phyloP scores from a whole-genome alignment of 2,329 filamentous ascomycete species.

The Clonostachys byssicola region DNA sequence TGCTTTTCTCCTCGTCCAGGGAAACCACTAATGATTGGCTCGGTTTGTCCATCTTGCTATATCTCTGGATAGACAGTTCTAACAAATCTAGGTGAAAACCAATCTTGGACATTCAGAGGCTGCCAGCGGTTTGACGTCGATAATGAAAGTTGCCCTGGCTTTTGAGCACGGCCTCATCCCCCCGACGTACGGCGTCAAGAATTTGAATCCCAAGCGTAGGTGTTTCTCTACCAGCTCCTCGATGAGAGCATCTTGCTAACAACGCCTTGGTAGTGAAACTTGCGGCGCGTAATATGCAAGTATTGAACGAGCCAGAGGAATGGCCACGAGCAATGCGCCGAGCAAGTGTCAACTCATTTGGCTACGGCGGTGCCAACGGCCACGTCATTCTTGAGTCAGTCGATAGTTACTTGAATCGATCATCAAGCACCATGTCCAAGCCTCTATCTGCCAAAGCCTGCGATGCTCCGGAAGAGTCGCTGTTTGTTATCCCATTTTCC shows the following conservation, averaged over 20 bases:
- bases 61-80: too few species aligned
- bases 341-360: conserved; percentile 17
- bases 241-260: too few species aligned
- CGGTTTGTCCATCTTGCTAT: too few species aligned
- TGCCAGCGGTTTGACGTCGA: conserved; percentile 15
- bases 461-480: too few species aligned
- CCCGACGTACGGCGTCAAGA: conserved; percentile 14
- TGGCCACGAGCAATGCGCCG: neutral
- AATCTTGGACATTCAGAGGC: conserved; percentile 19
- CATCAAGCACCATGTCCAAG: too few species aligned
- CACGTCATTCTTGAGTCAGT: conserved; percentile 29
- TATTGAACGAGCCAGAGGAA: neutral
- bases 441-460: too few species aligned
- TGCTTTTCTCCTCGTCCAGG: too few species aligned
- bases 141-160: conserved; percentile 17
- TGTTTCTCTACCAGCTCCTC: too few species aligned
- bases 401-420: neutral
- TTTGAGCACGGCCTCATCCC: conserved; percentile 18
- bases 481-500: neutral
- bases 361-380: conserved; percentile 38
- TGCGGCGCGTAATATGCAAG: neutral
- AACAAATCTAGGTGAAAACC: conserved; percentile 13
- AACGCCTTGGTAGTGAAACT: neutral
- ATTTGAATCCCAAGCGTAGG: conserved; percentile 13
- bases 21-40: too few species aligned